Conservation (phyloP, 768 basidiomycete genomes). For the Lactarius hatsudake region DNA sequence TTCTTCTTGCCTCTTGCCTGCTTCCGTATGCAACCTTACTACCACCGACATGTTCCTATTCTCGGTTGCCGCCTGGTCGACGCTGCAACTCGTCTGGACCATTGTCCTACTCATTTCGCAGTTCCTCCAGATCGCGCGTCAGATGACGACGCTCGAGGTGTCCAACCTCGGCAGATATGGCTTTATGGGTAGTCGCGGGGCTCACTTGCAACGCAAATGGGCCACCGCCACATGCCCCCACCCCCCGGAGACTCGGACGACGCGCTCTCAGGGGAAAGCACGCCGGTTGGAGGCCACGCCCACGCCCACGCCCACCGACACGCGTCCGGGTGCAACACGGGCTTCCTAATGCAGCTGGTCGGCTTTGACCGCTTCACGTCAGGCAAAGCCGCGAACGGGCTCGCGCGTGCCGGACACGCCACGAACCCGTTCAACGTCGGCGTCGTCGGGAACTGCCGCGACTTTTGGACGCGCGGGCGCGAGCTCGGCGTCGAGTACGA, state of each 20-base stretch:
- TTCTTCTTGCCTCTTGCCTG: slow-evolving; percentile 66
- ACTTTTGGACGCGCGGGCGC: slow-evolving; percentile 89
- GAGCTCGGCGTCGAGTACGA: slow-evolving; percentile 92
- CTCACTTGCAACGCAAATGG: slow-evolving; percentile 70
- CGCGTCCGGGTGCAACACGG: slow-evolving; percentile 43
- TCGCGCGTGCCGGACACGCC: slow-evolving; percentile 70
- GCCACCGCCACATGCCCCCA: slow-evolving; percentile 57
- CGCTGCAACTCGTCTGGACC: slow-evolving; percentile 96
- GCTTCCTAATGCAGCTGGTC: slow-evolving; percentile 85
- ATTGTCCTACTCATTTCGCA: slow-evolving; percentile 81
- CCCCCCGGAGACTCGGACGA: slow-evolving; percentile 37
- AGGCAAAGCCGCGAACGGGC: slow-evolving; percentile 83
- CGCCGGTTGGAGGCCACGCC: slow-evolving; percentile 36
- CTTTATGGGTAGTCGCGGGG: slow-evolving; percentile 92
- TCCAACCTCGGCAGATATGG: slow-evolving; percentile 94
- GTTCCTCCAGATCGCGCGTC: slow-evolving; percentile 86
- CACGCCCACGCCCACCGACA: slow-evolving; percentile 47
- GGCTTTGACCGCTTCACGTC: slow-evolving; percentile 94
- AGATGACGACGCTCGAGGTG: slow-evolving; percentile 96
- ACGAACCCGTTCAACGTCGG: slow-evolving; percentile 93
- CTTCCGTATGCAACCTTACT: slow-evolving; percentile 65
- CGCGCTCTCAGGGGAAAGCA: slow-evolving; percentile 45
- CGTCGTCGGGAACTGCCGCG: slow-evolving; percentile 72
- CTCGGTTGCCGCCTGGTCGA: slow-evolving; percentile 78
- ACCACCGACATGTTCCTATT: slow-evolving; percentile 81